These are phyloP conservation scores for Sporothrix humicola DNA, from an alignment of 2,329 filamentous ascomycete species.

Conservation along the genomic window DNA sequence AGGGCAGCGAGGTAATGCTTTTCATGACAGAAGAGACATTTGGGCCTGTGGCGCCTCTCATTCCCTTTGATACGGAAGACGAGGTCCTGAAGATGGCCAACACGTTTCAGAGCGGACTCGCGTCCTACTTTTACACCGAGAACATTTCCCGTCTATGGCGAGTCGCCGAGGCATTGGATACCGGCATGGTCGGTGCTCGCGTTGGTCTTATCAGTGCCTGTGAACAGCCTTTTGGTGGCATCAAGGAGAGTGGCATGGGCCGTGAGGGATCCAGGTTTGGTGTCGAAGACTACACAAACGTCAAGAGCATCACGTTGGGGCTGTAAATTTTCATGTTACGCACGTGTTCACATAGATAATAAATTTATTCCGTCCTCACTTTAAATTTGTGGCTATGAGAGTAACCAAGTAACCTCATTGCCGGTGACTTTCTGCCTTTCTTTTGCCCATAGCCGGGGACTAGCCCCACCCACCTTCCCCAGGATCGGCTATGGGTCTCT, in stretches of 20 bases:
- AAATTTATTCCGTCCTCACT: too few species aligned
- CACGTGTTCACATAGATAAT: too few species aligned
- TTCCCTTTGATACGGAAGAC: conserved; percentile 84
- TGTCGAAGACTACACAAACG: conserved; percentile 74
- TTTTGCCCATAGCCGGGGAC: too few species aligned
- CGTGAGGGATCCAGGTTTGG: conserved; percentile 79
- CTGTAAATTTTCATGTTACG: background rate
- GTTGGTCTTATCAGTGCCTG: conserved; percentile 69
- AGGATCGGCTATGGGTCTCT: too few species aligned
- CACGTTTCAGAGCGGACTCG: conserved; percentile 80
- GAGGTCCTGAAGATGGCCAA: conserved; percentile 89
- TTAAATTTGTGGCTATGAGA: too few species aligned
- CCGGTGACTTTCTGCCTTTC: too few species aligned
- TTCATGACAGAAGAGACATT: conserved; percentile 91
- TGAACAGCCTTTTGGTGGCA: conserved; percentile 72
- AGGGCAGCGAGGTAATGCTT: conserved; percentile 65
- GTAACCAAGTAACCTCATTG: too few species aligned
- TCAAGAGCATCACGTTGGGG: conserved; percentile 66
- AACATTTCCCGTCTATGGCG: conserved; percentile 65
- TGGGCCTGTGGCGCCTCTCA: conserved; percentile 87
- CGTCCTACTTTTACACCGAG: conserved; percentile 87
- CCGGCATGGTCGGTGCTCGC: conserved; percentile 87
- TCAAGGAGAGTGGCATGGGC: conserved; percentile 83
- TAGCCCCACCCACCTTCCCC: too few species aligned
- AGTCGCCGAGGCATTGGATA: conserved; percentile 73